These are phyloP conservation scores for Leishmania major DNA, from an alignment of 208 protist species.

Conservation along the genomic window DNA sequence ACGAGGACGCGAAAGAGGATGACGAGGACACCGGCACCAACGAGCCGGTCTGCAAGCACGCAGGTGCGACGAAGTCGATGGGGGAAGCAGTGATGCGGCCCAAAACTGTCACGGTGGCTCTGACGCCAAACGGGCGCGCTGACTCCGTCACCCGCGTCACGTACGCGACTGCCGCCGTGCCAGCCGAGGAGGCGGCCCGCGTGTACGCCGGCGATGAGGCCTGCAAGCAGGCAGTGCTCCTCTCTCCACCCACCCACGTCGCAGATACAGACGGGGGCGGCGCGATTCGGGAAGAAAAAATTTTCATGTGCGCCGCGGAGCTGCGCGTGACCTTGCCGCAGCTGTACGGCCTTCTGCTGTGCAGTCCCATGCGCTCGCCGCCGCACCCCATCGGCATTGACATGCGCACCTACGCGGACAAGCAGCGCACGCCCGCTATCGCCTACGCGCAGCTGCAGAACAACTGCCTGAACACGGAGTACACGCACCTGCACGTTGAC, in stretches of 20 bases:
- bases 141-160: conserved; percentile 87
- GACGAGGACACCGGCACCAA: conserved; percentile 12
- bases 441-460: conserved; percentile 93
- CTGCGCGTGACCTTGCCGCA: conserved; percentile 74
- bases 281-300: conserved; percentile 38
- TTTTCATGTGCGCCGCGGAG: conserved; percentile 87
- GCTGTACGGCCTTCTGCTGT: conserved; percentile 69
- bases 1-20: conserved; percentile 26
- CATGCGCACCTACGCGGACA: conserved; percentile 46
- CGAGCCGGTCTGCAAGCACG: background rate
- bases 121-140: conserved; percentile 92
- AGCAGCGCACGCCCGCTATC: conserved; percentile 34
- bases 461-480: conserved; percentile 86
- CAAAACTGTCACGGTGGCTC: conserved; percentile 78
- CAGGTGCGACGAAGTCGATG: background rate
- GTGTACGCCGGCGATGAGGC: conserved; percentile 29
- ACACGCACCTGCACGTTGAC: conserved; percentile 72
- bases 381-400: conserved; percentile 53
- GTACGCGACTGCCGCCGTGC: conserved; percentile 47
- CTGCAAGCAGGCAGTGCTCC: conserved; percentile 24
- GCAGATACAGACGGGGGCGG: background rate
- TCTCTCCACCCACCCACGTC: conserved; percentile 3
- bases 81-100: background rate
- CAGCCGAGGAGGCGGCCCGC: conserved; percentile 15
- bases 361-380: conserved; percentile 39